Base-by-base conservation (phyloP, 2,329 filamentous ascomycete genomes). In the Orbilia blumenaviensis region DNA sequence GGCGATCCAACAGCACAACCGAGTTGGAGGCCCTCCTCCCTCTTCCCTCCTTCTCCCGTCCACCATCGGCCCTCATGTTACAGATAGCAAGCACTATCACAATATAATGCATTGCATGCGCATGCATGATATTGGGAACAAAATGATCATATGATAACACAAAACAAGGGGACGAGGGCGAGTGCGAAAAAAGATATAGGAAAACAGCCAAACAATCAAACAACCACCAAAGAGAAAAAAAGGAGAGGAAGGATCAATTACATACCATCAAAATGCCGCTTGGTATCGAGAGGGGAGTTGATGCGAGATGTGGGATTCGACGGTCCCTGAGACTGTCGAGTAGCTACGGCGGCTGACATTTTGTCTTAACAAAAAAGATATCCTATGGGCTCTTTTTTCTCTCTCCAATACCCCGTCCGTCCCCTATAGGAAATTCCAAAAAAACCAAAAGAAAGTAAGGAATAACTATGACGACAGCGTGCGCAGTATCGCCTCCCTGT, bases 261-360 rank as follows among this genome's bases (percentile, higher is more conserved):
- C 66, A 64, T 79, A 80, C 79, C 79, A 79, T 80, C 79, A 69
- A 75, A 75, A 44, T 64, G 61, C 64, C 77, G 77, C 60, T 80
- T 80, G 54, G 73, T 80, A 36, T 80, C 79, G 36, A 80, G 78
- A 12, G 79, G 79, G 66, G 79, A 80, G 69, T 78, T 78, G 69
- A 80, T 79, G 41, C 79, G 78, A 66, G 79, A 79, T 66, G 77
- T 78, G 66, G 79, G 58, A 78, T 79, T 79, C 36, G 78, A 79
- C 66, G 66, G 64, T 66, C 78, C 78, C 25, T 75, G 74, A 48
- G 60, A 78, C 71, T 79, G 78, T 78, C 79, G 78, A 68, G 78
- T 80, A 72, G 79, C 75, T 78, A 80, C 79, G 68, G 78, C 79
- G 77, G 79, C 79, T 78, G 79, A 80, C 79, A 80, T 80, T 67